Conservation (phyloP, 75 land plant genomes). For the Ceratopteris richardii region DNA sequence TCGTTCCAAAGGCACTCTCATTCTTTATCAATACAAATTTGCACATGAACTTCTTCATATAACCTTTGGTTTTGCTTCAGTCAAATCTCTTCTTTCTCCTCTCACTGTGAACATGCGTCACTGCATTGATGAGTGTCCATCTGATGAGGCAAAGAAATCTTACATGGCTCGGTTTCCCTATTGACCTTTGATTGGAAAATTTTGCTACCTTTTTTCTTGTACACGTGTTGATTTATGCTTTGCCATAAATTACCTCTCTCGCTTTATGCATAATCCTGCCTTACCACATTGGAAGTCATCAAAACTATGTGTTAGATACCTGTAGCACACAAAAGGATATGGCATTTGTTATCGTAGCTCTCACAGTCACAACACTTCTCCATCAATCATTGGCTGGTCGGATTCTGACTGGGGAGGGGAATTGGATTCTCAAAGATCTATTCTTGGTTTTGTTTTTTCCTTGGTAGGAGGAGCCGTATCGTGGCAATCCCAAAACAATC, state of each 20-base stretch:
- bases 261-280: constrained; percentile 1
- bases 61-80: neutral
- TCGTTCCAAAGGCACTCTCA: neutral
- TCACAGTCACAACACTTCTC: too few relatives aligned
- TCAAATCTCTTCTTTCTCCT: too few relatives aligned
- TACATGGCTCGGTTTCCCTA: neutral
- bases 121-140: too few relatives aligned
- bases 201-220: neutral
- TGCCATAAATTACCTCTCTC: neutral
- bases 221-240: neutral
- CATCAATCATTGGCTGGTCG: neutral
- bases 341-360: too few relatives aligned
- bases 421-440: too few relatives aligned
- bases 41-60: neutral
- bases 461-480: too few relatives aligned
- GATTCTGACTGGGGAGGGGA: too few relatives aligned
- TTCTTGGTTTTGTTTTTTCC: too few relatives aligned
- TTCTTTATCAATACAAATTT: neutral
- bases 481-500: too few relatives aligned
- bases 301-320: too few relatives aligned
- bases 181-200: neutral
- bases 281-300: neutral
- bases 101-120: too few relatives aligned
- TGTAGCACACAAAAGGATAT: too few relatives aligned
- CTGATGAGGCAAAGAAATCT: neutral